A percentile compares a stretch with the other conserved stretches of the same genome.
These are phyloP conservation scores for Agaricus subrufescens DNA, from an alignment of 768 basidiomycete genomes.

Conservation along the genomic window DNA sequence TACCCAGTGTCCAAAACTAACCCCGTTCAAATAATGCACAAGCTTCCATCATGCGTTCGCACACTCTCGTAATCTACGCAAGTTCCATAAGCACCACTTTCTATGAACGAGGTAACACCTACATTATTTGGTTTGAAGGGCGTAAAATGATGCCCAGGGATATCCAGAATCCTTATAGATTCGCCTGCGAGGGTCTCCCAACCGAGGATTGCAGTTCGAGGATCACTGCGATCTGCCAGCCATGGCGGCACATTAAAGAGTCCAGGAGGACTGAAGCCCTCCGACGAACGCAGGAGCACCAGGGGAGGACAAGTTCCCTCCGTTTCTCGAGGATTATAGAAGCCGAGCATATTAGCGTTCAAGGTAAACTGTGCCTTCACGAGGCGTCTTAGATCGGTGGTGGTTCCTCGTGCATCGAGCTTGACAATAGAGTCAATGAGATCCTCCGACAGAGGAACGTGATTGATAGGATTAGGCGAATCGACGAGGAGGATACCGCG, in stretches of 20 bases:
- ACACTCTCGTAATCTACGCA: slow-evolving; percentile 24
- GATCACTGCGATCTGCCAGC: slow-evolving; percentile 43
- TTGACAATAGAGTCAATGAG: slow-evolving; percentile 46
- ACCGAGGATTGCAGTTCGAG: slow-evolving; percentile 24
- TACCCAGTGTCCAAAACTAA: not conserved
- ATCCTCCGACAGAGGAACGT: slow-evolving; percentile 44
- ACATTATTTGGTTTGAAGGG: slow-evolving; percentile 51
- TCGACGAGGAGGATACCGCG: slow-evolving; percentile 65
- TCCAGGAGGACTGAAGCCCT: slow-evolving; percentile 33
- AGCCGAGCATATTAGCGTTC: slow-evolving; percentile 41
- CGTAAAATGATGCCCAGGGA: slow-evolving; percentile 66
- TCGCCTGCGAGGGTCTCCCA: slow-evolving; percentile 44
- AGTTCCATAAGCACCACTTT: not conserved
- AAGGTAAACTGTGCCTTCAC: slow-evolving; percentile 45
- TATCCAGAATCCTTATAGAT: slow-evolving; percentile 40
- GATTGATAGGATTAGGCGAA: slow-evolving; percentile 52
- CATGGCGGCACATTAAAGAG: slow-evolving; percentile 40
- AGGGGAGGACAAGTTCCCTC: slow-evolving; percentile 25
- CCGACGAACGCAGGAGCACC: slow-evolving; percentile 49
- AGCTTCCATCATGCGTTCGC: slow-evolving; percentile 22
- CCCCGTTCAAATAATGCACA: slow-evolving; percentile 3
- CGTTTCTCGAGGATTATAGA: slow-evolving; percentile 34
- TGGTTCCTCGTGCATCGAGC: slow-evolving; percentile 21
- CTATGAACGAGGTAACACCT: slow-evolving; percentile 5
- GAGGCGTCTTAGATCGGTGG: slow-evolving; percentile 27